Evolutionary conservation across 2,329 filamentous ascomycete genomes (phyloP).

Genomic region (Arachnomyces sp.): DNA sequence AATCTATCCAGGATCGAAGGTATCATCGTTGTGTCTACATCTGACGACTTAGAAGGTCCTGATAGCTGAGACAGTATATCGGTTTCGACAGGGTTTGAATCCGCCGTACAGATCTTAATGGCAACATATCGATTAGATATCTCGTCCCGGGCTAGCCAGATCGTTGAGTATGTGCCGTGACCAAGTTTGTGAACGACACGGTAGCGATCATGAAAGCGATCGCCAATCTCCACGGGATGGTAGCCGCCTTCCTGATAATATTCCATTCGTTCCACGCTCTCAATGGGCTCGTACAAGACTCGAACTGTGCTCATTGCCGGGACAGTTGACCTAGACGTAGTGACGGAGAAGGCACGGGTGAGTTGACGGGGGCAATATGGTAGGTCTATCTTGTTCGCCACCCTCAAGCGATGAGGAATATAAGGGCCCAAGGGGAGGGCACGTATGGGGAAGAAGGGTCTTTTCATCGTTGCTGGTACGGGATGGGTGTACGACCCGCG

Average conservation of each 20-base stretch:
- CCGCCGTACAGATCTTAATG: constrained; percentile 20
- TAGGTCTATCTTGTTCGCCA: no score
- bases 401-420: no score
- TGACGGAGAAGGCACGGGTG: no score
- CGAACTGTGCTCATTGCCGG: no score
- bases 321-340: no score
- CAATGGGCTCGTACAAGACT: constrained; percentile 16
- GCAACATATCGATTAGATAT: constrained; percentile 17
- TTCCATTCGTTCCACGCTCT: constrained; percentile 19
- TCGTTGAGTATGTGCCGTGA: constrained; percentile 19
- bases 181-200: constrained; percentile 19
- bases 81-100: constrained; percentile 14
- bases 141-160: constrained; percentile 18
- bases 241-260: constrained; percentile 16
- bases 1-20: constrained; percentile 16
- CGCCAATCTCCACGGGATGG: constrained; percentile 17
- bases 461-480: no score
- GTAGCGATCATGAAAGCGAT: constrained; percentile 16
- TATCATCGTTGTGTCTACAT: constrained; percentile 5
- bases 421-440: no score
- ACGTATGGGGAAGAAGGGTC: no score
- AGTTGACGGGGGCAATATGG: no score
- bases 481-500: no score
- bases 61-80: constrained; percentile 4
- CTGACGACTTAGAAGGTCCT: not conserved